These are phyloP conservation scores for Boletus eberwhitei DNA, from an alignment of 768 basidiomycete genomes.

Conservation along the genomic window DNA sequence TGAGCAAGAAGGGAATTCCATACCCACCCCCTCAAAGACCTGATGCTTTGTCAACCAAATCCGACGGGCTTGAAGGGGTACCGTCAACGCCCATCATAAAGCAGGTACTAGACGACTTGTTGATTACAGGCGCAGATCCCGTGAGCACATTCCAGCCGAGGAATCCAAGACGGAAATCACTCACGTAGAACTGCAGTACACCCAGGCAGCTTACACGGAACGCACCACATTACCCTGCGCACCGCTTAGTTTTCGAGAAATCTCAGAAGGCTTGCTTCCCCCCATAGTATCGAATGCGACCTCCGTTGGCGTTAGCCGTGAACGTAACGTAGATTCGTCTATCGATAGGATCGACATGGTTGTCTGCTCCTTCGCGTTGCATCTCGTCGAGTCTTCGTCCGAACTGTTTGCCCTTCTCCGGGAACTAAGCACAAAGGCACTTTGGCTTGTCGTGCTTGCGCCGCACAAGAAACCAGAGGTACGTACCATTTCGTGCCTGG, in stretches of 20 bases:
- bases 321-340: not conserved
- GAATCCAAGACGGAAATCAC: conserved; percentile 3
- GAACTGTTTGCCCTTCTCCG: conserved; percentile 63
- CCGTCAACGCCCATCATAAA: not conserved
- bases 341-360: conserved; percentile 51
- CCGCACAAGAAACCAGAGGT: conserved; percentile 80
- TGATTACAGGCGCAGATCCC: conserved; percentile 25
- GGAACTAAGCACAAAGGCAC: conserved; percentile 57
- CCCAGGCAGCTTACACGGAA: conserved; percentile 52
- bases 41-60: not conserved
- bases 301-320: conserved; percentile 1
- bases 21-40: not conserved
- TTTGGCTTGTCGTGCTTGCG: conserved; percentile 66
- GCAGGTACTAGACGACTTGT: conserved; percentile 17
- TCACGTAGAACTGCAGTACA: conserved; percentile 44
- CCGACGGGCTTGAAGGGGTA: not conserved
- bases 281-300: conserved; percentile 12
- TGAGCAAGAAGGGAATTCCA: conserved; percentile 7
- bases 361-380: conserved; percentile 72
- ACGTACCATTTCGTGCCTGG: conserved; percentile 1
- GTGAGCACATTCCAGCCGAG: conserved; percentile 8
- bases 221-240: conserved; percentile 55
- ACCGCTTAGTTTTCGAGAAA: conserved; percentile 57
- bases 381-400: conserved; percentile 59
- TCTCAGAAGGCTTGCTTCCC: conserved; percentile 57